Evolutionary conservation across 2,329 filamentous ascomycete species (phyloP), one percentile per base, ranked within the genome.

Genomic region (Sporothrix sp.): DNA sequence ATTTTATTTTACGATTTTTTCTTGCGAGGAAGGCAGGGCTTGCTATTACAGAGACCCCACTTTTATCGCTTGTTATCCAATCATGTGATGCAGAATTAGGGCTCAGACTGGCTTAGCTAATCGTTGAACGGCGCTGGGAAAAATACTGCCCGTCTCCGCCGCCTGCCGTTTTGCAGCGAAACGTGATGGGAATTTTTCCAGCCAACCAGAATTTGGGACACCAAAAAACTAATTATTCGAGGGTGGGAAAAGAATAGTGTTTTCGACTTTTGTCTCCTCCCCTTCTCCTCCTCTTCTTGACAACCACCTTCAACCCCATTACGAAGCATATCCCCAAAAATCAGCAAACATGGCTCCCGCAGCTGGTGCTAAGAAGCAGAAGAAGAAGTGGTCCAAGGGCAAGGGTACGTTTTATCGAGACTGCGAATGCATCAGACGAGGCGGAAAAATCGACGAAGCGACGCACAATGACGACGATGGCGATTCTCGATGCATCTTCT

Each of bases 311-410:
- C 39, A 52, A 54, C 44, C 58, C 60, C 61, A 59, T 50, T 61
- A 65, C 65, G 28, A 70, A 68, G 6, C 25, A 6, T 30, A 45
- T 44, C 43, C 33, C 33, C 25, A 59, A 54, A 55, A 48, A 57
- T 51, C 52, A 52, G 56, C 50, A 56, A 58, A 48, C 39, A 73
- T 73, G 71, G 71, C 70, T 60, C 70, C 70, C 68, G 68, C 69
- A 62, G 63, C 81, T 66, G 81, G 81, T 68, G 82, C 78, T 66
- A 85, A 85, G 79, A 85, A 85, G 76, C 81, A 84, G 72, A 86
- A 85, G 82, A 85, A 86, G 81, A 86, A 85, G 81, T 85, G 82
- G 82, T 72, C 70, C 56, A 71, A 71, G 67, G 62, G 65, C 57
- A 76, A 70, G 88, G 86, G 90, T 79, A 91, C 85, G 86, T 53